phyloP scores from a whole-genome alignment of 1,284 basidiomycete species.

The Ustilago trichophora region DNA sequence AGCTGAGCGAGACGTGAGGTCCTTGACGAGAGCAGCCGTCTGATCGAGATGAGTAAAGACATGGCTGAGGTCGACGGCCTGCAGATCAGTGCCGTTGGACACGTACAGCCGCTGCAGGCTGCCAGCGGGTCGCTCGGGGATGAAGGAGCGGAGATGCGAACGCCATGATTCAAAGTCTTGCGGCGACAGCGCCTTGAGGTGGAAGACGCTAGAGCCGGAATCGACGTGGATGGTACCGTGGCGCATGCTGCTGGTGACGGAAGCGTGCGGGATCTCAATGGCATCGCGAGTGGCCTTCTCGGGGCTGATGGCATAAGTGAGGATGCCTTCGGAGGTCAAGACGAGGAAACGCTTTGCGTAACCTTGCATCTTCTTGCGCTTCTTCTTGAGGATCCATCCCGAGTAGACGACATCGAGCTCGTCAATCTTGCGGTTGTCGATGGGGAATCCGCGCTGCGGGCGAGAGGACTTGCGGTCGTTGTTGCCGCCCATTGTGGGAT shows the following conservation, averaged over 20 bases:
- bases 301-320: slow-evolving; percentile 58
- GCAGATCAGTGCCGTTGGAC: slow-evolving; percentile 49
- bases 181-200: slow-evolving; percentile 62
- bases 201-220: slow-evolving; percentile 62
- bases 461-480: slow-evolving; percentile 17
- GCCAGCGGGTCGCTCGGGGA: slow-evolving; percentile 47
- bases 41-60: slow-evolving; percentile 50
- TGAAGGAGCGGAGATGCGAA: slow-evolving; percentile 55
- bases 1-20: slow-evolving; percentile 9
- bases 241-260: slow-evolving; percentile 59
- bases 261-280: slow-evolving; percentile 64
- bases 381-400: slow-evolving; percentile 66
- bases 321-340: slow-evolving; percentile 58
- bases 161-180: slow-evolving; percentile 63
- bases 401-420: slow-evolving; percentile 54
- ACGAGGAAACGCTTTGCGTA: slow-evolving; percentile 65
- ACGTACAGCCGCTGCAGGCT: slow-evolving; percentile 47
- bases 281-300: slow-evolving; percentile 60
- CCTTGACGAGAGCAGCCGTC: slow-evolving; percentile 49
- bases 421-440: slow-evolving; percentile 37
- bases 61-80: slow-evolving; percentile 47
- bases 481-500: slow-evolving; percentile 37
- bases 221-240: slow-evolving; percentile 66
- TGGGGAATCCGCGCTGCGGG: slow-evolving; percentile 25
- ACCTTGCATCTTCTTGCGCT: slow-evolving; percentile 66